Percentiles rank a stretch among this genome's conserved stretches.
Conservation (phyloP, 805 yeast genomes). For the Metschnikowia reukaufii region DNA sequence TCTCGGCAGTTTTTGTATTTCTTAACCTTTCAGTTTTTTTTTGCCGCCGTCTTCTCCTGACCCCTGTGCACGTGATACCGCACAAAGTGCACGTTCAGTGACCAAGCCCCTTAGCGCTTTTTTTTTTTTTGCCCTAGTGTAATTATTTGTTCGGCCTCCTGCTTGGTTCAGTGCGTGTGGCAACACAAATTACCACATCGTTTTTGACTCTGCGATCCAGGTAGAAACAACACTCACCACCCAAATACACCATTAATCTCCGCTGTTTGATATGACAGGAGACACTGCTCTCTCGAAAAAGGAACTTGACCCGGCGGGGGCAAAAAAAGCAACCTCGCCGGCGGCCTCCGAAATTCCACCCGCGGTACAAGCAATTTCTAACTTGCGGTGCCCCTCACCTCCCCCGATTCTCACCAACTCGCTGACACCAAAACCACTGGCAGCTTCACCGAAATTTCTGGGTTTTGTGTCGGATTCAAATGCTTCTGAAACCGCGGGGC, state of each 20-base stretch:
- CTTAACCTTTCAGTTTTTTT: background rate
- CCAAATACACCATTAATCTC: background rate
- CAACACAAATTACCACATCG: conserved; percentile 1
- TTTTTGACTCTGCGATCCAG: conserved; percentile 1
- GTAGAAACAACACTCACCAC: background rate
- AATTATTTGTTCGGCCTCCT: background rate
- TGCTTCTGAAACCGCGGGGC: background rate
- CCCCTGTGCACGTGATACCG: background rate
- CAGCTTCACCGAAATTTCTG: background rate
- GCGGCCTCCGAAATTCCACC: conserved; percentile 37
- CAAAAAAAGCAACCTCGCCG: conserved; percentile 1
- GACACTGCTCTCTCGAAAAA: conserved; percentile 6
- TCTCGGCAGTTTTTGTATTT: background rate
- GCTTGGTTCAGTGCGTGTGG: conserved; percentile 4
- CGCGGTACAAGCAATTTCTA: conserved; percentile 56
- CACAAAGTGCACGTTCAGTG: background rate
- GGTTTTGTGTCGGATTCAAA: conserved; percentile 1
- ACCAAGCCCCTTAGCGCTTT: background rate
- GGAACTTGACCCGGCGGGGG: conserved; percentile 6
- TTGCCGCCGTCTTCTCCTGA: background rate
- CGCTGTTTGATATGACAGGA: conserved; percentile 9
- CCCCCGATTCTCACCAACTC: conserved; percentile 56
- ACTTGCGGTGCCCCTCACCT: conserved; percentile 67
- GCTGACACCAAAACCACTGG: conserved; percentile 4
- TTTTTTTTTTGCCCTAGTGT: background rate